Percentiles rank a stretch among this genome's conserved stretches.
These are phyloP conservation scores for Gossypioides kirkii DNA, from an alignment of 345 rosid genomes.

Conservation along the genomic window DNA sequence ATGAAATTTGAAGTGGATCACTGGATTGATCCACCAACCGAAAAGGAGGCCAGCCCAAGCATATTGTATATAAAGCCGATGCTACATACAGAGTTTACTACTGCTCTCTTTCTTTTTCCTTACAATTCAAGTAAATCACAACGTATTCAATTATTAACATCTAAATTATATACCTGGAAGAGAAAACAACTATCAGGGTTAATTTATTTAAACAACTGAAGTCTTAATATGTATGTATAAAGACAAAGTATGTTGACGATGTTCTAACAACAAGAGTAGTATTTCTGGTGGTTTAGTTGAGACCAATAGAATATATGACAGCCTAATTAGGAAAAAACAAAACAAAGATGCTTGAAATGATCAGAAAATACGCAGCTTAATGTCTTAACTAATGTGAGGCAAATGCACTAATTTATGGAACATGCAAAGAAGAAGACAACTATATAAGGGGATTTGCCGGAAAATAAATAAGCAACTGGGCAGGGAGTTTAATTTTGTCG, in stretches of 20 bases:
- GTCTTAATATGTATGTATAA: not conserved
- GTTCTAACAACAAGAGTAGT: not conserved
- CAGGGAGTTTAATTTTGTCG: not conserved
- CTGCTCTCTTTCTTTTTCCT: too few species aligned
- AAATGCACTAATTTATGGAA: not conserved
- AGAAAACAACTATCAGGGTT: not conserved
- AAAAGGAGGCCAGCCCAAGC: too few species aligned
- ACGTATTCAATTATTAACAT: too few species aligned
- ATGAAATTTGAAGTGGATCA: too few species aligned
- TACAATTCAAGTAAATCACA: too few species aligned
- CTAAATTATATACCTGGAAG: not conserved
- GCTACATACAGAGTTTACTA: too few species aligned
- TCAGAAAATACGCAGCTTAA: not conserved
- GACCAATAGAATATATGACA: not conserved
- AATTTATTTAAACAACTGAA: not conserved
- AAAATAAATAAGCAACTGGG: not conserved
- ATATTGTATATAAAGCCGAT: too few species aligned
- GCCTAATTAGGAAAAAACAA: not conserved
- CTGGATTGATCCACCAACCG: too few species aligned
- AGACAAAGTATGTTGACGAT: too few species aligned
- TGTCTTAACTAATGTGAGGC: not conserved
- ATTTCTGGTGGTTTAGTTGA: not conserved
- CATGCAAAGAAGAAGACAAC: not conserved
- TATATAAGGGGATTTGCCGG: not conserved
- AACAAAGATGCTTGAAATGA: conserved; percentile 1